Conservation (phyloP, 768 basidiomycete species). For the Cantharellus cinnabarinus region DNA sequence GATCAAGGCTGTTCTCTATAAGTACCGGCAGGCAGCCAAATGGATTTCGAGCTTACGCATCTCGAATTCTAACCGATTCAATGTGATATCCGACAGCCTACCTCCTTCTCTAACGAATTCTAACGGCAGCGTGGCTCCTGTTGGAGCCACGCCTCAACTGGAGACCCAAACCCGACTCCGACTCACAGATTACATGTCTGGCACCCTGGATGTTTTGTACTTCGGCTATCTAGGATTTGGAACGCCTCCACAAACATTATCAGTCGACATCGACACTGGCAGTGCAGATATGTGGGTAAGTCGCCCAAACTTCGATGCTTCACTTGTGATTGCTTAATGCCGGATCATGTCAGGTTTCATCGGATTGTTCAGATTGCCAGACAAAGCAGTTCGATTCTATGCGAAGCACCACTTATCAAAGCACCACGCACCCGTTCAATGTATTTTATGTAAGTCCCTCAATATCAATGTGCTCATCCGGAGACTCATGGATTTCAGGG, state of each 20-base stretch:
- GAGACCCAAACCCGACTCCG: constrained; percentile 9
- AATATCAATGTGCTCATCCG: constrained; percentile 6
- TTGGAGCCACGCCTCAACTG: background rate
- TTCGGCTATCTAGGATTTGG: constrained; percentile 32
- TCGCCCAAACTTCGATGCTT: background rate
- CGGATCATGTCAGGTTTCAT: background rate
- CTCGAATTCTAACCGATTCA: background rate
- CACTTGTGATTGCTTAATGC: no score
- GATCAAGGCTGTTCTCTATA: background rate
- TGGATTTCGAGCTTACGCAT: background rate
- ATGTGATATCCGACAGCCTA: no score
- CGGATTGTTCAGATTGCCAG: background rate
- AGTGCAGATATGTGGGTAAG: constrained; percentile 42
- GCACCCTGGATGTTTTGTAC: constrained; percentile 26
- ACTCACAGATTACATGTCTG: constrained; percentile 23
- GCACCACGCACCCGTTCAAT: background rate
- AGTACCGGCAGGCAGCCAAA: background rate
- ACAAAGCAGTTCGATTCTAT: background rate
- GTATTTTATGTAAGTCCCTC: background rate
- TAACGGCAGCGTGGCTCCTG: no score
- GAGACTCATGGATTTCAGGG: constrained; percentile 20
- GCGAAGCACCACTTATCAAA: background rate
- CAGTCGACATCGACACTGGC: constrained; percentile 48
- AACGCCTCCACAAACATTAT: constrained; percentile 30
- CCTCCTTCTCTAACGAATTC: no score